Percentiles rank a stretch among this genome's conserved stretches.
These are phyloP conservation scores for Alternaria gansuensis DNA, from an alignment of 2,329 filamentous ascomycete genomes.

Conservation along the genomic window DNA sequence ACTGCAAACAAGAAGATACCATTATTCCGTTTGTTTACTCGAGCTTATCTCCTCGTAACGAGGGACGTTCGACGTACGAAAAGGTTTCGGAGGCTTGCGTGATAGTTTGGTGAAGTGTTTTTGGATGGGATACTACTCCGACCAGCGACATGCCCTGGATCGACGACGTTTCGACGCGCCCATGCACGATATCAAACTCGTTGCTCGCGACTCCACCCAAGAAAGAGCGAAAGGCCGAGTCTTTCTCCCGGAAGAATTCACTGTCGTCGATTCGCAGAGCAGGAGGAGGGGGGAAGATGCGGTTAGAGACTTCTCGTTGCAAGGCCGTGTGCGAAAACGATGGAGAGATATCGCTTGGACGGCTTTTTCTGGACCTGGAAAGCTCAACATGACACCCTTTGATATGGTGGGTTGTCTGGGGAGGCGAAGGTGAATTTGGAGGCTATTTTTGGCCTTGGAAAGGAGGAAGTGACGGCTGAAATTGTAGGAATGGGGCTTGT, in stretches of 20 bases:
- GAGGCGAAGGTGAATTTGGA: conserved; percentile 21
- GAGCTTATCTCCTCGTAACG: no score
- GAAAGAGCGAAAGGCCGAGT: neutral
- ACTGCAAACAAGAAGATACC: no score
- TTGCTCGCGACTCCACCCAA: conserved; percentile 9
- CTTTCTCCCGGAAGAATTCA: neutral
- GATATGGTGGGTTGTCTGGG: conserved; percentile 38
- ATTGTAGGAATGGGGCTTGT: no score
- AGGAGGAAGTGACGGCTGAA: conserved; percentile 28
- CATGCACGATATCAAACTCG: conserved; percentile 27
- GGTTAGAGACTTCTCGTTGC: conserved; percentile 27
- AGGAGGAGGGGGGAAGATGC: conserved; percentile 21
- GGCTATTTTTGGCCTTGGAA: conserved; percentile 44
- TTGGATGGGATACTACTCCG: conserved; percentile 34
- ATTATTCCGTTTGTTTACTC: no score
- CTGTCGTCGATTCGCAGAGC: conserved; percentile 20
- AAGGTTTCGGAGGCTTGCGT: no score
- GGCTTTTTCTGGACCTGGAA: conserved; percentile 27
- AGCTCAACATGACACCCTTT: conserved; percentile 33
- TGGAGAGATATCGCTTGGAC: conserved; percentile 26
- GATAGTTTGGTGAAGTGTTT: no score
- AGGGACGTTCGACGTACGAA: no score
- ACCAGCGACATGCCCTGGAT: conserved; percentile 17
- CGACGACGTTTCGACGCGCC: conserved; percentile 19
- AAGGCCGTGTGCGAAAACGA: conserved; percentile 25